Evolutionary conservation across 495 filamentous ascomycete genomes (phyloP).

Genomic region (Penicillium riverlandense): DNA sequence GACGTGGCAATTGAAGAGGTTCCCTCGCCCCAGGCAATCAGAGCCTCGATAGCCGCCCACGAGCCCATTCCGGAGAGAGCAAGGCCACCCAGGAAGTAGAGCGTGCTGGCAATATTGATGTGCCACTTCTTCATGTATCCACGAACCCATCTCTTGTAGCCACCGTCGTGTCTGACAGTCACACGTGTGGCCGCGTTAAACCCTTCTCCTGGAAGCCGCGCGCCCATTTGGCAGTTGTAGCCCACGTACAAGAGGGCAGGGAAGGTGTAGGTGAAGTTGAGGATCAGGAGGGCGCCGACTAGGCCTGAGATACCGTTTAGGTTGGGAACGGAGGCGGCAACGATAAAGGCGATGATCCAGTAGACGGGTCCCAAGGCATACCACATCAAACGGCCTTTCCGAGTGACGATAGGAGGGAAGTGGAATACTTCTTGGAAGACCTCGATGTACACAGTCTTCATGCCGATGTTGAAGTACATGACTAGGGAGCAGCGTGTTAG

Average conservation of each 20-base stretch:
- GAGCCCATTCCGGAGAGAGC: slow-evolving; percentile 24
- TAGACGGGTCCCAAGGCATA: slow-evolving; percentile 46
- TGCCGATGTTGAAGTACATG: slow-evolving; percentile 49
- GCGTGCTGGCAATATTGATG: slow-evolving; percentile 10
- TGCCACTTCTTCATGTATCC: slow-evolving; percentile 20
- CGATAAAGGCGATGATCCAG: slow-evolving; percentile 45
- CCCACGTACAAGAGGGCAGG: slow-evolving; percentile 34
- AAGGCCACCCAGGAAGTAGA: slow-evolving; percentile 18
- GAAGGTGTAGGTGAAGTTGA: slow-evolving; percentile 45
- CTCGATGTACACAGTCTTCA: slow-evolving; percentile 55
- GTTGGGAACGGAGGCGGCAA: slow-evolving; percentile 37
- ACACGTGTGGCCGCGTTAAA: slow-evolving; percentile 40
- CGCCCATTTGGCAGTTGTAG: slow-evolving; percentile 31
- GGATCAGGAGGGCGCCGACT: slow-evolving; percentile 17
- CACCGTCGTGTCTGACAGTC: slow-evolving; percentile 24
- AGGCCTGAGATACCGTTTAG: slow-evolving; percentile 34
- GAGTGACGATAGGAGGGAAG: slow-evolving; percentile 39
- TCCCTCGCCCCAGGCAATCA: slow-evolving; percentile 20
- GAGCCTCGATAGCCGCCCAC: slow-evolving; percentile 22
- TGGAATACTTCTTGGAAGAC: slow-evolving; percentile 45
- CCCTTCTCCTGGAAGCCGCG: slow-evolving; percentile 29
- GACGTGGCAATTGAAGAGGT: slow-evolving; percentile 7
- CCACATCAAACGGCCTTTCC: slow-evolving; percentile 42
- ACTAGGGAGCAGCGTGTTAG: slow-evolving; percentile 3
- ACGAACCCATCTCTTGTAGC: slow-evolving; percentile 30